These are phyloP conservation scores for Trichoderma hamatum DNA, from an alignment of 2,329 filamentous ascomycete species.

Conservation along the genomic window DNA sequence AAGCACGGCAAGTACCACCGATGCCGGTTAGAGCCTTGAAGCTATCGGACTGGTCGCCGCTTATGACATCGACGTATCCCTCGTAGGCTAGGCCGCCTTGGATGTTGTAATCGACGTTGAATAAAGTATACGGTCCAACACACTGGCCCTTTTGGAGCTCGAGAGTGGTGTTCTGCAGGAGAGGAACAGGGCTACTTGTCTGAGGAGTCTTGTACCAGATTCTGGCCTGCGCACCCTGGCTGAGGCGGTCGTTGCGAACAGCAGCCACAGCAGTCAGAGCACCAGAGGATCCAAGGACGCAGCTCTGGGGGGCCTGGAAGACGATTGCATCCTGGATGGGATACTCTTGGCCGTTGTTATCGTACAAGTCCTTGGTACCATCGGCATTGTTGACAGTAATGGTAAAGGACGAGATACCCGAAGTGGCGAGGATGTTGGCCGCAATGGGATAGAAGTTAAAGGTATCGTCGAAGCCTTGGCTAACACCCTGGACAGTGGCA, in stretches of 20 bases:
- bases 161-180: slow-evolving; percentile 43
- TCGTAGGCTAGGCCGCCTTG: slow-evolving; percentile 50
- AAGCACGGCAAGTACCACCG: slow-evolving; percentile 48
- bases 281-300: slow-evolving; percentile 49
- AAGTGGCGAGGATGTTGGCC: slow-evolving; percentile 56
- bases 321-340: slow-evolving; percentile 58
- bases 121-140: slow-evolving; percentile 54
- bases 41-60: slow-evolving; percentile 47
- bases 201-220: slow-evolving; percentile 50
- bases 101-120: slow-evolving; percentile 47
- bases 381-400: slow-evolving; percentile 53
- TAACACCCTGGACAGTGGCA: slow-evolving; percentile 51
- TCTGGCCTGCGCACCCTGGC: slow-evolving; percentile 46
- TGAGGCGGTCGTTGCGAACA: slow-evolving; percentile 52
- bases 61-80: slow-evolving; percentile 51
- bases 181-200: slow-evolving; percentile 48
- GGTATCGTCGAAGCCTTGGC: slow-evolving; percentile 61
- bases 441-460: slow-evolving; percentile 58
- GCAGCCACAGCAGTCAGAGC: slow-evolving; percentile 51
- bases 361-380: slow-evolving; percentile 50
- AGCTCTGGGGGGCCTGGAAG: slow-evolving; percentile 60
- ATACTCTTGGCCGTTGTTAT: slow-evolving; percentile 62
- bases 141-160: slow-evolving; percentile 49
- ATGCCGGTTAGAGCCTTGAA: slow-evolving; percentile 54
- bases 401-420: slow-evolving; percentile 65